Evolutionary conservation across 768 basidiomycete species (phyloP).

Genomic region (Phanerochaete sordida): DNA sequence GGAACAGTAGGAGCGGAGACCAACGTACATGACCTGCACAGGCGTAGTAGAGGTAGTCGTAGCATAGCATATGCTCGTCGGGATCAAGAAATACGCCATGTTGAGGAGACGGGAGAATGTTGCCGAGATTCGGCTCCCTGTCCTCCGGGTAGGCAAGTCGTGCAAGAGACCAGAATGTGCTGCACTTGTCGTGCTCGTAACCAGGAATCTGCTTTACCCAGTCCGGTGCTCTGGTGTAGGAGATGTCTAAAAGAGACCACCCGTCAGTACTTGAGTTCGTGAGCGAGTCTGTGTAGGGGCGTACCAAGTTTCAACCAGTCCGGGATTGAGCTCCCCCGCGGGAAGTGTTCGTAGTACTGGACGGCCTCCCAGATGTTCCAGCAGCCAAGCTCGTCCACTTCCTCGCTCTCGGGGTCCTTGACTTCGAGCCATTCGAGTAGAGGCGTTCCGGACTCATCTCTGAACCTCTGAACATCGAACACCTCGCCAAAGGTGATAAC

Average conservation of each 20-base stretch:
- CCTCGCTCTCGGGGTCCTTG: conserved; percentile 30
- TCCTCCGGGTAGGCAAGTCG: conserved; percentile 30
- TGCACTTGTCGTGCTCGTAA: conserved; percentile 29
- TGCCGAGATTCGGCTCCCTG: conserved; percentile 23
- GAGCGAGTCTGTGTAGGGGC: no score
- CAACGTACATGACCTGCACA: conserved; percentile 27
- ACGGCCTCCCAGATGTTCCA: conserved; percentile 41
- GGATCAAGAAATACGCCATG: conserved; percentile 26
- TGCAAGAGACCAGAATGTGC: conserved; percentile 30
- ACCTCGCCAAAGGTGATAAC: conserved; percentile 36
- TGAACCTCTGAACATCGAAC: conserved; percentile 38
- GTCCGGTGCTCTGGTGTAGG: conserved; percentile 32
- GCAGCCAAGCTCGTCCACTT: conserved; percentile 37
- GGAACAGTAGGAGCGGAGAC: not conserved
- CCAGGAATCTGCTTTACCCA: conserved; percentile 29
- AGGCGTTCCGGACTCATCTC: conserved; percentile 29
- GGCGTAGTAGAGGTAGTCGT: conserved; percentile 39
- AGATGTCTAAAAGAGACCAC: conserved; percentile 32
- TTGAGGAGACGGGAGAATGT: conserved; percentile 23
- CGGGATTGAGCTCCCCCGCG: conserved; percentile 25
- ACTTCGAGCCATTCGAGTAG: conserved; percentile 42
- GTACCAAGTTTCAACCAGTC: conserved; percentile 28
- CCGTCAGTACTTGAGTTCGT: no score
- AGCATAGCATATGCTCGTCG: conserved; percentile 38
- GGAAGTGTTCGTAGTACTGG: conserved; percentile 22